Evolutionary conservation across 1,284 basidiomycete genomes (phyloP).

Genomic region (Porogramme epimiltina): DNA sequence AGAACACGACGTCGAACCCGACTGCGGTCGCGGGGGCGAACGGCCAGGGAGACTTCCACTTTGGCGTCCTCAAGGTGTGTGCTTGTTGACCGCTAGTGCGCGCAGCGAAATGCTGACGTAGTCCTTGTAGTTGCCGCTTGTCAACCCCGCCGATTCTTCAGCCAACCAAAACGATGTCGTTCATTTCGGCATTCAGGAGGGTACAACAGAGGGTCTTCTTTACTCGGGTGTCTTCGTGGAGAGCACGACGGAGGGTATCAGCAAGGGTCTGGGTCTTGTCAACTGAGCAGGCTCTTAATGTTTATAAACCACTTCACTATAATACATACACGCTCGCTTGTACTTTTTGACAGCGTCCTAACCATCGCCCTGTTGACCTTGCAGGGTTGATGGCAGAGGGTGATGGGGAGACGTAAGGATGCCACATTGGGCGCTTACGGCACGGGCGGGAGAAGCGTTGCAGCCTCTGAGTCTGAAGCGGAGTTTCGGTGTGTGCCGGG

Average conservation of each 20-base stretch:
- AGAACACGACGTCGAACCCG: slow-evolving; percentile 41
- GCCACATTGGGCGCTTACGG: too few species aligned
- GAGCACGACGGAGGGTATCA: slow-evolving; percentile 25
- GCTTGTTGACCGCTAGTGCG: neutral
- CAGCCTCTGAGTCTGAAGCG: neutral
- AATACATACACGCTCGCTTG: too few species aligned
- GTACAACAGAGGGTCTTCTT: slow-evolving; percentile 51
- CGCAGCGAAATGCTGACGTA: neutral
- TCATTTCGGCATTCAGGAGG: slow-evolving; percentile 59
- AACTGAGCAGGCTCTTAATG: too few species aligned
- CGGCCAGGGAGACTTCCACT: slow-evolving; percentile 62
- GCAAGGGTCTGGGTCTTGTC: too few species aligned
- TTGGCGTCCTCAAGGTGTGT: slow-evolving; percentile 55
- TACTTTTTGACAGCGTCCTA: too few species aligned
- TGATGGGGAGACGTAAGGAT: too few species aligned
- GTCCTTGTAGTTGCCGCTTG: slow-evolving; percentile 49
- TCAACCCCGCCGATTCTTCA: slow-evolving; percentile 46
- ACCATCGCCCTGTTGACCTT: too few species aligned
- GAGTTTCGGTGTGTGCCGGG: neutral
- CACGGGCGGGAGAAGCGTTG: too few species aligned
- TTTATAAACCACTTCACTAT: too few species aligned
- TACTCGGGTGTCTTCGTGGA: slow-evolving; percentile 64
- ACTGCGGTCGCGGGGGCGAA: slow-evolving; percentile 40
- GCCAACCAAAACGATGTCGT: slow-evolving; percentile 55
- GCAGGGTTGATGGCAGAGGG: too few species aligned